Evolutionary conservation across 1,284 basidiomycete species (phyloP).

Genomic region (Ganoderma lucidum): DNA sequence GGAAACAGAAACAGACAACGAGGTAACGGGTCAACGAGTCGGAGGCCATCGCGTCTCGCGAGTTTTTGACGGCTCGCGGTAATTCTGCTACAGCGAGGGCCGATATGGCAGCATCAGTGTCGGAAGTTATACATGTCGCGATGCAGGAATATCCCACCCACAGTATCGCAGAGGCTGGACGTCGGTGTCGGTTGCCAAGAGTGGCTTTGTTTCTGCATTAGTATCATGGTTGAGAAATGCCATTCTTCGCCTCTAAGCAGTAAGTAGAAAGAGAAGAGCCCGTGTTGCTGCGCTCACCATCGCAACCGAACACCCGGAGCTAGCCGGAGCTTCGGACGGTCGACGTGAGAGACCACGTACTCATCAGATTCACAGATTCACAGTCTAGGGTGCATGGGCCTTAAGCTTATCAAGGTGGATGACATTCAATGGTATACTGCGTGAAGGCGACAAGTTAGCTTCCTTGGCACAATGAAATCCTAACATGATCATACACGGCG

Average conservation of each 20-base stretch:
- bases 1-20: neutral
- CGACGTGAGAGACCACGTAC: too few species aligned
- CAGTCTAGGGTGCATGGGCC: too few species aligned
- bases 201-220: neutral
- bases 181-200: neutral
- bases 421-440: too few species aligned
- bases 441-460: too few species aligned
- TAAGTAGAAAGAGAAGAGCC: neutral
- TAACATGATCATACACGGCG: too few species aligned
- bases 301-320: too few species aligned
- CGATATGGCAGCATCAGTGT: neutral
- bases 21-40: conserved; percentile 6
- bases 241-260: neutral
- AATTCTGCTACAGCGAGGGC: neutral
- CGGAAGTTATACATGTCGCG: neutral
- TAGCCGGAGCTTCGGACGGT: too few species aligned
- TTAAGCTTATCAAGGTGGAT: too few species aligned
- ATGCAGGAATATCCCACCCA: neutral
- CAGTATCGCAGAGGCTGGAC: conserved; percentile 2
- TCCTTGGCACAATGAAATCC: too few species aligned
- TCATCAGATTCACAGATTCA: too few species aligned
- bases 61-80: neutral
- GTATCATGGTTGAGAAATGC: neutral
- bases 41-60: neutral
- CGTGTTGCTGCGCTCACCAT: neutral